Evolutionary conservation across 495 filamentous ascomycete species (phyloP), one percentile per base, ranked within the genome.

Genomic region (Neurospora sp.): DNA sequence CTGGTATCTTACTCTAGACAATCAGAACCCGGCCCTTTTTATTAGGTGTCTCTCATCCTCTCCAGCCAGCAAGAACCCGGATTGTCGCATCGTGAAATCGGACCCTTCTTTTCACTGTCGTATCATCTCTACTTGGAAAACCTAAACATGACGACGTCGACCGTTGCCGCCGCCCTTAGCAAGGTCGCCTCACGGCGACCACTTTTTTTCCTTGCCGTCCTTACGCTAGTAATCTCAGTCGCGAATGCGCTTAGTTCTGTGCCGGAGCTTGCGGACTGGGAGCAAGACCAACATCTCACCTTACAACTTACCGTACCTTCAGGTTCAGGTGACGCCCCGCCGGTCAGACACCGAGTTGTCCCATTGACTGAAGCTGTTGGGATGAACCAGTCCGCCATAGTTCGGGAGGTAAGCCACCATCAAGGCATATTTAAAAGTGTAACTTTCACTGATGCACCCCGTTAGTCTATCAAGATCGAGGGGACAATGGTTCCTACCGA

Each of bases 331-430:
- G 78, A 77, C 69, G 76, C 78, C 6, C 31, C 62, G 19, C 74
- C 73, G 13, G 13, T 82, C 36, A 71, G 76, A 10, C 85, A 83
- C 73, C 78, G 73, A 66, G 77, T 86, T 69, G 82, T 79, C 71
- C 84, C 84, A 69, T 77, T 86, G 72, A 85, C 84, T 4, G 7
- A 37, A 39, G 76, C 36, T 73, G 77, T 74, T 73, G 84, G 78
- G 4, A 70, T 84, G 42, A 84, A 85, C 72, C 78, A 79, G 75
- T 79, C 78, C 45, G 77, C 81, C 21, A 38, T 40, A n/a, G 28
- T 39, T 17, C 74, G 77, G 79, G 74, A 73, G 54, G 81, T 81
- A 73, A 39, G 69, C 38, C 24, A 38, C 19, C 21, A 15, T n/a
- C 39, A 71, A 71, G 31, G 1, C 19, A 48, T 34, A 4, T n/a